Conservation (phyloP, 345 rosid species). For the Lepidium sativum region DNA sequence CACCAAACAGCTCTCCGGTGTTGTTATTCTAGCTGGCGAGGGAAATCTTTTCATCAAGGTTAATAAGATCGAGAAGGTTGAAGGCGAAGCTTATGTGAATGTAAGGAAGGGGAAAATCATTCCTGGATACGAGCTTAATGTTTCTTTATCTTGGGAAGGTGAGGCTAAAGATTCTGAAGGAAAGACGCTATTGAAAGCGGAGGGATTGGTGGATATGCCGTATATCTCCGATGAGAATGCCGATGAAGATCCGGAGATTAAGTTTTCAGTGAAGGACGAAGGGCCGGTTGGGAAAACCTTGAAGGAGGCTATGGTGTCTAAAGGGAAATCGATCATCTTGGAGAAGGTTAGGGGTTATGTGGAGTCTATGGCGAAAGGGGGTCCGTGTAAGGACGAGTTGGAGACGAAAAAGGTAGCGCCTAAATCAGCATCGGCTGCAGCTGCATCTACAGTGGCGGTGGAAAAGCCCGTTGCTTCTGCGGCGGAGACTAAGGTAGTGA, state of each 20-base stretch:
- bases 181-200: constrained; percentile 43
- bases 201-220: constrained; percentile 78
- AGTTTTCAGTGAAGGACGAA: constrained; percentile 67
- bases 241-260: constrained; percentile 80
- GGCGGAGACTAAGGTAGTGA: constrained; percentile 19
- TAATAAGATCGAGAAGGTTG: constrained; percentile 62
- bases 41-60: constrained; percentile 47
- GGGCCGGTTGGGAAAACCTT: constrained; percentile 59
- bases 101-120: constrained; percentile 88
- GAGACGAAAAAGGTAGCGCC: constrained; percentile 59
- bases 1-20: constrained; percentile 41
- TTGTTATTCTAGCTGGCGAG: constrained; percentile 57
- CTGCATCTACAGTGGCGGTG: constrained; percentile 4
- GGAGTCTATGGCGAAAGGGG: constrained; percentile 70
- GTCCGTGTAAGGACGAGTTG: constrained; percentile 79
- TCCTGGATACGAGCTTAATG: constrained; percentile 82
- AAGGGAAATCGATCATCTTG: constrained; percentile 65
- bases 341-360: constrained; percentile 71
- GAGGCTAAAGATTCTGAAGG: constrained; percentile 76
- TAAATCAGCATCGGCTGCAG: constrained; percentile 21
- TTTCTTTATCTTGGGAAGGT: constrained; percentile 76
- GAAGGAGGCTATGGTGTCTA: constrained; percentile 71
- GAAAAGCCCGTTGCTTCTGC: constrained; percentile 25
- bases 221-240: constrained; percentile 97
- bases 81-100: constrained; percentile 95